Percentiles rank a stretch among this genome's conserved stretches.
These are phyloP conservation scores for Pichia insulana DNA, from an alignment of 805 yeast species.

Conservation along the genomic window DNA sequence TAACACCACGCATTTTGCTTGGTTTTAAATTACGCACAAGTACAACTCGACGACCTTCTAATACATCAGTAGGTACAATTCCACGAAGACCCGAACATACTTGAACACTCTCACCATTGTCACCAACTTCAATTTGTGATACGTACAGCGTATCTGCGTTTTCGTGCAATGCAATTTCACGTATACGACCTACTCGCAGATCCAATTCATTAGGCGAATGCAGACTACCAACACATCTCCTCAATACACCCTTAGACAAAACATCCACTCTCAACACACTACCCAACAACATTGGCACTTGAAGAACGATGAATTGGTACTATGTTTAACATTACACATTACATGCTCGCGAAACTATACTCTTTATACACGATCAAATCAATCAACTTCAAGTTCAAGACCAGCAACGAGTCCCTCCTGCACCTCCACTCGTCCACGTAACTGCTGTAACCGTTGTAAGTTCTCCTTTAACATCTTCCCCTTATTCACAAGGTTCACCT, in stretches of 20 bases:
- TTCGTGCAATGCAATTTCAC: slow-evolving; percentile 39
- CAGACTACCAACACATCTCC: too few species aligned
- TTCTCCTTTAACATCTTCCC: slow-evolving; percentile 51
- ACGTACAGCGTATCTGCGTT: slow-evolving; percentile 54
- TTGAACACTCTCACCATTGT: slow-evolving; percentile 19
- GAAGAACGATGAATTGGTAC: too few species aligned
- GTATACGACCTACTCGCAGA: slow-evolving; percentile 40
- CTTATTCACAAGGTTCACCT: slow-evolving; percentile 44
- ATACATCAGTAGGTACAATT: slow-evolving; percentile 30
- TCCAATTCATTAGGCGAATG: slow-evolving; percentile 12
- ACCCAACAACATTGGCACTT: too few species aligned
- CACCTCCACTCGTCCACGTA: slow-evolving; percentile 24
- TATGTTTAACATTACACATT: too few species aligned
- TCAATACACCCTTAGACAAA: too few species aligned
- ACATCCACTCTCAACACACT: too few species aligned
- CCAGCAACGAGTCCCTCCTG: slow-evolving; percentile 16
- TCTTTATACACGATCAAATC: neutral
- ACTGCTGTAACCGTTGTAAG: slow-evolving; percentile 40
- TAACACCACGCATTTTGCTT: slow-evolving; percentile 53
- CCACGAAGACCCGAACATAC: slow-evolving; percentile 56
- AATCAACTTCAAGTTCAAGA: slow-evolving; percentile 11
- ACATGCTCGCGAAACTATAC: too few species aligned
- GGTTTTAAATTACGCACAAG: slow-evolving; percentile 51
- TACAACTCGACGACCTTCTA: slow-evolving; percentile 38
- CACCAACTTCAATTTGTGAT: slow-evolving; percentile 34